These are phyloP conservation scores for Bolboschoenoplectus hybrid DNA, from an alignment of 202 grass and related monocot genomes.

Conservation along the genomic window DNA sequence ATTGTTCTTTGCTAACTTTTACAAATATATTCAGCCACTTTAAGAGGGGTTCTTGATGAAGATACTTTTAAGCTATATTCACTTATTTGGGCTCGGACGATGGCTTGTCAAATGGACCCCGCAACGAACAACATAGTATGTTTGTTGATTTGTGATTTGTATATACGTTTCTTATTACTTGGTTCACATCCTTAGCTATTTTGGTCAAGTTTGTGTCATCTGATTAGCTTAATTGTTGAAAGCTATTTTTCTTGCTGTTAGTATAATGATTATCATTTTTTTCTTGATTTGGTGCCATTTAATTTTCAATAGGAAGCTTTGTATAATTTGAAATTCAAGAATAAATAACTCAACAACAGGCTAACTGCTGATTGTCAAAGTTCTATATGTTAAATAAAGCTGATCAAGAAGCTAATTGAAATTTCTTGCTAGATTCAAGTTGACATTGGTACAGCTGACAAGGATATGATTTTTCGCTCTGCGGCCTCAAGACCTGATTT, in stretches of 20 bases:
- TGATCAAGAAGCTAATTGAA: constrained; percentile 17
- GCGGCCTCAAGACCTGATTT: constrained; percentile 71
- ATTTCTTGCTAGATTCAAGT: constrained; percentile 80
- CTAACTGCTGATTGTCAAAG: not conserved
- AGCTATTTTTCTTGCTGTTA: not conserved
- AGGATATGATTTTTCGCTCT: constrained; percentile 68
- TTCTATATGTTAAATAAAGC: not conserved
- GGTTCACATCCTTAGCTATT: not conserved
- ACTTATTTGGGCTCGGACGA: constrained; percentile 90
- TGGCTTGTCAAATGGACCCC: constrained; percentile 97
- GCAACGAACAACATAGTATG: constrained; percentile 69
- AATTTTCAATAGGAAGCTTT: not conserved
- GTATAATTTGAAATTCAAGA: not conserved
- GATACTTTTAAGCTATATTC: constrained; percentile 86
- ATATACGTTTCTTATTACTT: constrained; percentile 23
- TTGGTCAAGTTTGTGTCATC: constrained; percentile 11
- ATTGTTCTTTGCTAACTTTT: constrained; percentile 21
- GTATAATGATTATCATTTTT: constrained; percentile 7
- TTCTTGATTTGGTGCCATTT: not conserved
- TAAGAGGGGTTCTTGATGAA: constrained; percentile 77
- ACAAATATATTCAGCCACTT: constrained; percentile 65
- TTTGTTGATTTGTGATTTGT: constrained; percentile 31
- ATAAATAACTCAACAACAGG: constrained; percentile 8
- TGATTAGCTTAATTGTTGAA: constrained; percentile 13
- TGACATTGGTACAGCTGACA: constrained; percentile 69